Percentiles rank a stretch among this genome's conserved stretches.
Evolutionary conservation across 1,139 yeast genomes (phyloP).

Genomic region (Candida sp.): DNA sequence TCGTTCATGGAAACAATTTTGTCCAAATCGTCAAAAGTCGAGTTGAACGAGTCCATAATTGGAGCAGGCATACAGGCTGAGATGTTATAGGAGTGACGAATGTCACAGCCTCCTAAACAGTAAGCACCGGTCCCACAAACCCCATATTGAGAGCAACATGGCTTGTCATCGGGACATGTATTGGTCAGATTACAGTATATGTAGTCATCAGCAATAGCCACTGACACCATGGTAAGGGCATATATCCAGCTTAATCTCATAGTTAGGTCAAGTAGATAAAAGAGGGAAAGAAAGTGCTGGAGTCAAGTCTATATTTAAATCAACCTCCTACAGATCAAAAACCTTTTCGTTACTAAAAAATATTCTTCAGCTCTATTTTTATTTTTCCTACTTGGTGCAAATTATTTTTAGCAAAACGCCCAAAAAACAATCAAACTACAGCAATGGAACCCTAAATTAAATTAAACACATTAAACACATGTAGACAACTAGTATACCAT

Average conservation of each 20-base stretch:
- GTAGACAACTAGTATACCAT: too few species aligned
- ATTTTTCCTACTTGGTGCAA: neutral
- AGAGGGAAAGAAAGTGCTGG: neutral
- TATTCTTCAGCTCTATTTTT: neutral
- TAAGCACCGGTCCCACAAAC: slow-evolving; percentile 79
- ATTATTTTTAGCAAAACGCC: too few species aligned
- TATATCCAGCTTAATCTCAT: slow-evolving; percentile 1
- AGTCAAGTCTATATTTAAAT: neutral
- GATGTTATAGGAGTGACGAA: slow-evolving; percentile 57
- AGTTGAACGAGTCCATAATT: slow-evolving; percentile 27
- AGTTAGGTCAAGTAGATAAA: neutral
- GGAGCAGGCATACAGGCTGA: slow-evolving; percentile 70
- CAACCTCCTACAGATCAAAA: neutral
- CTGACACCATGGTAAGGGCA: slow-evolving; percentile 11
- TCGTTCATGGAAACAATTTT: slow-evolving; percentile 29
- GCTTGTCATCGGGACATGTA: slow-evolving; percentile 67
- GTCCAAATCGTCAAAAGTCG: slow-evolving; percentile 35
- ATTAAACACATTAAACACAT: too few species aligned
- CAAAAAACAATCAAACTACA: too few species aligned
- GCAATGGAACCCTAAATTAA: too few species aligned
- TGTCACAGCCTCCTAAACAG: slow-evolving; percentile 84
- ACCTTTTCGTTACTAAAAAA: neutral
- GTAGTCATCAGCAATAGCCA: slow-evolving; percentile 11
- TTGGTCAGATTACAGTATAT: slow-evolving; percentile 44
- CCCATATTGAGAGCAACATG: slow-evolving; percentile 85